These are phyloP conservation scores for Teunomyces aglyptinius DNA, from an alignment of 805 yeast species.

Conservation along the genomic window DNA sequence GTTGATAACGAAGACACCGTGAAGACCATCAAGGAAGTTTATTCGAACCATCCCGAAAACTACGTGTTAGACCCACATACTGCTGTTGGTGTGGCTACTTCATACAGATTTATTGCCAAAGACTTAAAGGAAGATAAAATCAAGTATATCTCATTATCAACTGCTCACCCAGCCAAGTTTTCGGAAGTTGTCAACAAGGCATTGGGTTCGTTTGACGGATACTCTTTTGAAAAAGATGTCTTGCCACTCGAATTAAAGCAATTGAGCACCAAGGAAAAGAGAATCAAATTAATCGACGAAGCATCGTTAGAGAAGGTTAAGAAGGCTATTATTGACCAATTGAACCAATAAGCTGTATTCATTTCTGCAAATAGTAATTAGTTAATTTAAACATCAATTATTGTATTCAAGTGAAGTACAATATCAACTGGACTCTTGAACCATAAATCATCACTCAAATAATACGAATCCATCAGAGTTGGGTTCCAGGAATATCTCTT, in stretches of 20 bases:
- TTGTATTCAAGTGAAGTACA: slow-evolving; percentile 2
- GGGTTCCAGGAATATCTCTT: slow-evolving; percentile 3
- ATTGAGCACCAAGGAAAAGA: slow-evolving; percentile 68
- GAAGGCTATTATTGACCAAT: slow-evolving; percentile 68
- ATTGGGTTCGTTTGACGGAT: slow-evolving; percentile 59
- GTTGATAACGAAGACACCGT: slow-evolving; percentile 77
- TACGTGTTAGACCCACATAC: slow-evolving; percentile 96
- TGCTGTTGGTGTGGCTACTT: slow-evolving; percentile 87
- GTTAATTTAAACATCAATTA: slow-evolving; percentile 1
- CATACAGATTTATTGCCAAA: slow-evolving; percentile 57
- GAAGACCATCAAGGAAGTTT: slow-evolving; percentile 71
- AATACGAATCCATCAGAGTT: slow-evolving; percentile 1
- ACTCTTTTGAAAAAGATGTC: slow-evolving; percentile 84
- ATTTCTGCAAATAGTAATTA: not conserved
- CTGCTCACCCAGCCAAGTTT: slow-evolving; percentile 99
- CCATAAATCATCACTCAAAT: slow-evolving; percentile 1
- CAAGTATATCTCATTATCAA: slow-evolving; percentile 74
- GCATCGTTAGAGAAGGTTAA: slow-evolving; percentile 77
- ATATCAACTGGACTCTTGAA: slow-evolving; percentile 3
- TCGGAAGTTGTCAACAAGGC: slow-evolving; percentile 93
- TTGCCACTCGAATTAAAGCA: slow-evolving; percentile 83
- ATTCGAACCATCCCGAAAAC: slow-evolving; percentile 54
- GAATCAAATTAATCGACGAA: slow-evolving; percentile 65
- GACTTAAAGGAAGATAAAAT: slow-evolving; percentile 41
- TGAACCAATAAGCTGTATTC: slow-evolving; percentile 21